Base-by-base conservation (phyloP, 1,139 yeast species). In the Geotrichum australiense region DNA sequence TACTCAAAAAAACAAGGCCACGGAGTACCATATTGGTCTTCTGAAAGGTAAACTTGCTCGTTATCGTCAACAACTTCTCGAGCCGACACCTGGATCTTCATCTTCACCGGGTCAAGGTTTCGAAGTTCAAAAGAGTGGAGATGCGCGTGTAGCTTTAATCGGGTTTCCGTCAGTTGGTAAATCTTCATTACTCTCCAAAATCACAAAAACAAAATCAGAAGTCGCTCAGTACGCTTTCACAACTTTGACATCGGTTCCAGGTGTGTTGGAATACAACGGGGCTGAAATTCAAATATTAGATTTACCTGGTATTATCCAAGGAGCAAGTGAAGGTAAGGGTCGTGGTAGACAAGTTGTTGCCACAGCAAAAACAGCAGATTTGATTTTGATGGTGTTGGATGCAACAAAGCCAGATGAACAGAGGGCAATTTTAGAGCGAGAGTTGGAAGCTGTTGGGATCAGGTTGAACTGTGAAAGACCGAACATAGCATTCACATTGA, bases 161-260 rank as follows among this genome's bases (percentile, higher is more conserved):
- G 98, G 98, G 39, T 91, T 89, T 62, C 98, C 98, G 1, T 87
- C 97, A 1, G 98, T 91, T n/a, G 98, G 98, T 45, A 93, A 91
- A 59, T 53, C 63, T 14, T 91, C 96, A 1, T 76, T 91, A 51
- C 69, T 91, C 46, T 78, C 85, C 18, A 63, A 85, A 58, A 84
- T 91, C 43, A 91, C 98, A 33, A 83, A 83, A 55, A 91, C 97
- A 4, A 85, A 86, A 62, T 83, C 96, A 1, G 97, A 87, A 60
- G 84, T 94, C 41, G 98, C 98, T 11, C 84, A 80, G 47, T 91
- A 91, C 58, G 94, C 94, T 43, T 91, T 91, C 71, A 91, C 98
- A 4, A 91, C 98, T 0, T 72, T 91, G 61, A 91, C 98, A 0
- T 86, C 96, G 0, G 96, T 91, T 21, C 97, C 97, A 0, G 97